A percentile compares a stretch with the other conserved stretches of the same genome.
Evolutionary conservation across 805 yeast genomes (phyloP).

Genomic region (Isabelozyma heimii): DNA sequence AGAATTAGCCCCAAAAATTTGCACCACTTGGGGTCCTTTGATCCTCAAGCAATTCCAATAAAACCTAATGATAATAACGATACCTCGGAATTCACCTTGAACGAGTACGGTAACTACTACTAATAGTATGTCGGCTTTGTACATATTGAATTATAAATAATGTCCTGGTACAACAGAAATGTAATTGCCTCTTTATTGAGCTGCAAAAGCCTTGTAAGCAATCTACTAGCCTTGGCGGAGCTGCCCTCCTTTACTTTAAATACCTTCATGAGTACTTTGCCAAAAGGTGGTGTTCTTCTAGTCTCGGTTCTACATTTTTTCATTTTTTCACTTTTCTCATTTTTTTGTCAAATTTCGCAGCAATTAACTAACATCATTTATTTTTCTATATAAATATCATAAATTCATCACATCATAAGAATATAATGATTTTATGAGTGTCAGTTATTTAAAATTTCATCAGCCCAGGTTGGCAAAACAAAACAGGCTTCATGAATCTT

Average conservation of each 20-base stretch:
- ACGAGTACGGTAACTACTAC: background rate
- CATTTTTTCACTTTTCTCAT: background rate
- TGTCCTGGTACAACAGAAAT: too few species aligned
- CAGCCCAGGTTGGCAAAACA: constrained; percentile 90
- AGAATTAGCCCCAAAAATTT: background rate
- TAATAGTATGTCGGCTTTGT: background rate
- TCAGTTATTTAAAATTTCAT: constrained; percentile 37
- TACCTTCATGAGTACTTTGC: too few species aligned
- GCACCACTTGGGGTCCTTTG: background rate
- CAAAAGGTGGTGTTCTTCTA: too few species aligned
- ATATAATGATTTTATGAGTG: background rate
- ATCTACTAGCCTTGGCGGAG: too few species aligned
- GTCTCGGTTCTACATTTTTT: too few species aligned
- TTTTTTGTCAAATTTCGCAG: background rate
- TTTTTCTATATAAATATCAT: background rate
- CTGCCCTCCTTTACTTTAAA: too few species aligned
- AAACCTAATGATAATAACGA: background rate
- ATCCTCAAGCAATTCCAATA: background rate
- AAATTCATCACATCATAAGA: background rate
- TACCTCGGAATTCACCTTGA: background rate
- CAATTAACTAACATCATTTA: background rate
- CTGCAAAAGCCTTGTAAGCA: too few species aligned
- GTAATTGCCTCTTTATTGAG: too few species aligned
- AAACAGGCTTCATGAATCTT: constrained; percentile 86
- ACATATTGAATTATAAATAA: too few species aligned